These are phyloP conservation scores for Xylaria arbuscula DNA, from an alignment of 2,329 filamentous ascomycete species.

Conservation along the genomic window DNA sequence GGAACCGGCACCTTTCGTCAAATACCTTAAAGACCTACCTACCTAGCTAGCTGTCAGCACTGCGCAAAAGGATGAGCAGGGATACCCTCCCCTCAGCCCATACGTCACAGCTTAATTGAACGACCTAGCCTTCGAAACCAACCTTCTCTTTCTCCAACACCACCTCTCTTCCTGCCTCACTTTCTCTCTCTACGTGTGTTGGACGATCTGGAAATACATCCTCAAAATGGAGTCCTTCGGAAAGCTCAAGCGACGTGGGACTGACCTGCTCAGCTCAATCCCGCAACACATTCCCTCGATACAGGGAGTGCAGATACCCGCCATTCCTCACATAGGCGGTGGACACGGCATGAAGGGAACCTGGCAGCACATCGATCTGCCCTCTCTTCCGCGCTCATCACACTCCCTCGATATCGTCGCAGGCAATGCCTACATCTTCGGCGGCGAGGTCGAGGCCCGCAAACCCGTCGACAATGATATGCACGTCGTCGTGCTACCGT, in stretches of 20 bases:
- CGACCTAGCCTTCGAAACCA: background rate
- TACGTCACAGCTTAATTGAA: conserved; percentile 34
- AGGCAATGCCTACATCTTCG: conserved; percentile 74
- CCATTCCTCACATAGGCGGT: conserved; percentile 30
- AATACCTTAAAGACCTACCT: background rate
- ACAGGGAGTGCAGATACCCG: conserved; percentile 39
- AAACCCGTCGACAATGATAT: conserved; percentile 79
- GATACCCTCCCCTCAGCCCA: conserved; percentile 28
- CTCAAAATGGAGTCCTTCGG: conserved; percentile 63
- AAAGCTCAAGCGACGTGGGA: conserved; percentile 65
- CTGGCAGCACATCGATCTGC: conserved; percentile 68
- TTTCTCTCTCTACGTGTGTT: background rate
- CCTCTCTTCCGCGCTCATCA: conserved; percentile 75
- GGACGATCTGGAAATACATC: background rate
- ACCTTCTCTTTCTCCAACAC: conserved; percentile 17
- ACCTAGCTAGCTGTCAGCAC: conserved; percentile 23
- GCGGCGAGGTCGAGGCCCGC: conserved; percentile 75
- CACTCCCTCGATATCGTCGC: conserved; percentile 73
- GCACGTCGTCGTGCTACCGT: conserved; percentile 72
- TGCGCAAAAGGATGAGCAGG: conserved; percentile 25
- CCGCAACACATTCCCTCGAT: conserved; percentile 53
- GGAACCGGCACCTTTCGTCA: conserved; percentile 3
- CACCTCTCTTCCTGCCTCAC: background rate
- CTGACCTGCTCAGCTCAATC: conserved; percentile 63
- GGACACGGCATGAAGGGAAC: conserved; percentile 62